Evolutionary conservation across 139 green algal species (phyloP).

Genomic region (Diplosphaera chodatii): DNA sequence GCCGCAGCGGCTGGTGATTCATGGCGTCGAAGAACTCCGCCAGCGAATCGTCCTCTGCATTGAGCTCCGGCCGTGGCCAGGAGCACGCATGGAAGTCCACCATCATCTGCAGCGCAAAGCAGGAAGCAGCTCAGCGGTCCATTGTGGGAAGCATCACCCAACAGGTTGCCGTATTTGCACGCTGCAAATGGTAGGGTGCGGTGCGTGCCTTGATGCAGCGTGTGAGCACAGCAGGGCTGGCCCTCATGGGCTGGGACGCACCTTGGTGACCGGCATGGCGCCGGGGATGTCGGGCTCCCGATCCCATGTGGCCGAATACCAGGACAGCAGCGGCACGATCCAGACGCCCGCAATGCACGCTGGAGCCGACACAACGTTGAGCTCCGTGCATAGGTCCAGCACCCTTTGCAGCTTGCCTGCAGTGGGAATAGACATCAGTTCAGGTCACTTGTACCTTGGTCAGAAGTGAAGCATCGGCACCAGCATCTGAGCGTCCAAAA

Average conservation of each 20-base stretch:
- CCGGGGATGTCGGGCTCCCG: slow-evolving; percentile 40
- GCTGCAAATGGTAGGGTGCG: too few species aligned
- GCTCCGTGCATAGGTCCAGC: slow-evolving; percentile 36
- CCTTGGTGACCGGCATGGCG: slow-evolving; percentile 28
- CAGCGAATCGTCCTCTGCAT: slow-evolving; percentile 15
- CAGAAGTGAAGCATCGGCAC: too few species aligned
- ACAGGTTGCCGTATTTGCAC: too few species aligned
- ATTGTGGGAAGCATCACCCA: too few species aligned
- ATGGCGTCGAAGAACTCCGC: slow-evolving; percentile 42
- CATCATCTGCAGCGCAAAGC: slow-evolving; percentile 26
- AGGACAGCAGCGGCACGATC: slow-evolving; percentile 45
- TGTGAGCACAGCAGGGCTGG: neutral
- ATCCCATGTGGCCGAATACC: slow-evolving; percentile 41
- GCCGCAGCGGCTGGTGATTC: slow-evolving; percentile 26
- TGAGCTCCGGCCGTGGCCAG: slow-evolving; percentile 17
- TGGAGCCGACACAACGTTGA: slow-evolving; percentile 44
- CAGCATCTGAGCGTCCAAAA: too few species aligned
- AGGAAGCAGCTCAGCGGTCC: neutral
- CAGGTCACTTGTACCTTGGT: neutral
- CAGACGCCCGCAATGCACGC: slow-evolving; percentile 33
- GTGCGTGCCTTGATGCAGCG: too few species aligned
- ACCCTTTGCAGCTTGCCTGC: slow-evolving; percentile 31
- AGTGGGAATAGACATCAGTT: neutral
- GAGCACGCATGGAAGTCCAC: slow-evolving; percentile 41
- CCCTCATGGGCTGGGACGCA: neutral